These are phyloP conservation scores for Ogataea sp. DNA, from an alignment of 805 yeast species.

Conservation along the genomic window DNA sequence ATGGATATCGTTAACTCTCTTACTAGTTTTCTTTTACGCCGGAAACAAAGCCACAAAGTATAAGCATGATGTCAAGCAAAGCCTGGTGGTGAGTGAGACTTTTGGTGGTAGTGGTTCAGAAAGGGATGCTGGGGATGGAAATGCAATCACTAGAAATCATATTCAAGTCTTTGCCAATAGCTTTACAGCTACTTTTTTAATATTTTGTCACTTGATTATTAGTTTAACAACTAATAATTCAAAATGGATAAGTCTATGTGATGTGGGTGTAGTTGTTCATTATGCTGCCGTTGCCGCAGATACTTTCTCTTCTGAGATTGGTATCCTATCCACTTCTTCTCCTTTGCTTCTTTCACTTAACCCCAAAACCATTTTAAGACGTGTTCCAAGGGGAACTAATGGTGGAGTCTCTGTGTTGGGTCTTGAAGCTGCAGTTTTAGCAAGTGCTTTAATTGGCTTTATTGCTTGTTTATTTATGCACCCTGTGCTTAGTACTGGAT, in stretches of 20 bases:
- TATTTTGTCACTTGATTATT: neutral
- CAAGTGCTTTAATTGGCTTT: slow-evolving; percentile 4
- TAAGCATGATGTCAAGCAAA: slow-evolving; percentile 4
- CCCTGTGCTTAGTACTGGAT: neutral
- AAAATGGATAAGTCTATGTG: too few relatives aligned
- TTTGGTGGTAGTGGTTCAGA: neutral
- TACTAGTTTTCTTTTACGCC: slow-evolving; percentile 3
- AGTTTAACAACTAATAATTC: too few relatives aligned
- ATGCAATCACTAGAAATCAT: neutral
- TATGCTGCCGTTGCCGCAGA: slow-evolving; percentile 10
- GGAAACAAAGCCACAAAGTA: slow-evolving; percentile 7
- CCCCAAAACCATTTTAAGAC: slow-evolving; percentile 1
- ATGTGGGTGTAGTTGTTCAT: slow-evolving; percentile 4
- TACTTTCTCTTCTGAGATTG: slow-evolving; percentile 8
- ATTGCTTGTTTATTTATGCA: slow-evolving; percentile 1
- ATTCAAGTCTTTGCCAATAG: slow-evolving; percentile 8
- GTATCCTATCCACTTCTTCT: slow-evolving; percentile 4
- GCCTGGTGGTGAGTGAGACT: slow-evolving; percentile 1
- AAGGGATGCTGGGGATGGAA: neutral
- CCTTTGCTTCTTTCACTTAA: neutral
- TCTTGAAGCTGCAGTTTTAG: slow-evolving; percentile 4
- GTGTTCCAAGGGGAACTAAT: slow-evolving; percentile 8
- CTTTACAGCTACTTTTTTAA: slow-evolving; percentile 2
- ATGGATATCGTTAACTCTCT: slow-evolving; percentile 3
- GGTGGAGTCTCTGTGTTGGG: slow-evolving; percentile 8